Base-by-base conservation (phyloP, 2,329 filamentous ascomycete species). In the Sclerotinia sclerotiorum region DNA sequence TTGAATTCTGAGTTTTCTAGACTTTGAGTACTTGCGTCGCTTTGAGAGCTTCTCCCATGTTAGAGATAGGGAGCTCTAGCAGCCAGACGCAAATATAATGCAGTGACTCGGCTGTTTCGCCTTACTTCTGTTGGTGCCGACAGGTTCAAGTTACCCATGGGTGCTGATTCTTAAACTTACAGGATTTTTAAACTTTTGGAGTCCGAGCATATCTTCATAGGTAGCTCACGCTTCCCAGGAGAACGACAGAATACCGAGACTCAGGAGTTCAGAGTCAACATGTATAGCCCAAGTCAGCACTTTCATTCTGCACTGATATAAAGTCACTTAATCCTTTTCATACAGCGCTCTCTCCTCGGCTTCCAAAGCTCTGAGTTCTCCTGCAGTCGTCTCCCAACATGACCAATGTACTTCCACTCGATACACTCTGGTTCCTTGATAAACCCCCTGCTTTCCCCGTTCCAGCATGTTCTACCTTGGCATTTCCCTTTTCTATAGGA, bases 391-490 rank as follows among this genome's bases (percentile, higher is more conserved):
- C 29, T 51, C 46, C 60, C n/a, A 19, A 17, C 29, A 62, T 35
- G 8, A 19, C 15, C 17, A 49, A 39, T 51, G 46, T 15, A 62
- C 15, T 51, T 21, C 46, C 46, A 51, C 60, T 62, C n/a, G 60
- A 62, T 39, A 51, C 3, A 51, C 60, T 62, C 60, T 51, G 60
- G 17, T 51, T 21, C 27, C 60, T 51, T 24, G 60, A 51, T 51
- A 27, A 27, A 62, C 39, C 46, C 32, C 4, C 44, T 27, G 46
- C 11, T 7, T 39, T 39, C 17, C 27, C 8, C 10, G 29, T 27
- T 46, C 60, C 24, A 24, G 29, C 2, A 15, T 51, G n/a, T 39
- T 62, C 60, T 13, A 51, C 27, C 32, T 51, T 62, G 21, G 11
- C 29, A 51, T 42, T n/a, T 62, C 29, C 58, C 21, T 11, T 21